A percentile compares a stretch with the other conserved stretches of the same genome.
phyloP scores from a whole-genome alignment of 2,329 filamentous ascomycete species.

The Aurifilum marmelostoma region DNA sequence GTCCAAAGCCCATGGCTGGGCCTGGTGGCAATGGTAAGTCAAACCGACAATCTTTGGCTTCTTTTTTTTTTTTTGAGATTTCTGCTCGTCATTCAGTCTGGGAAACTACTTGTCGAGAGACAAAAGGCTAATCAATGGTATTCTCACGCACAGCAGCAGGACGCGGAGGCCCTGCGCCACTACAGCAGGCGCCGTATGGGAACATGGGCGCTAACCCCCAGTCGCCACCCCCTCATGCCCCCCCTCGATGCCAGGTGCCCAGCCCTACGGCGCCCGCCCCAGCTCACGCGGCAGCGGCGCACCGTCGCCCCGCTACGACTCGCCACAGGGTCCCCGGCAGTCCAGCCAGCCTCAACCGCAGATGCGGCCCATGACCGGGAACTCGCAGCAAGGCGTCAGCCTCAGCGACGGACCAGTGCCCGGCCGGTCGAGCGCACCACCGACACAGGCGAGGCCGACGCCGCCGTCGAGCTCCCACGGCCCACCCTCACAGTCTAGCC shows the following conservation, averaged over 20 bases:
- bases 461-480: conserved; percentile 18
- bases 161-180: conserved; percentile 27
- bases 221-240: conserved; percentile 33
- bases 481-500: conserved; percentile 16
- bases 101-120: conserved; percentile 29
- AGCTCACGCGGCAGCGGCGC: conserved; percentile 25
- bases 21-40: conserved; percentile 28
- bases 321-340: conserved; percentile 14
- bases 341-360: conserved; percentile 20
- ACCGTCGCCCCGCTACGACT: conserved; percentile 4
- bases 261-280: conserved; percentile 31
- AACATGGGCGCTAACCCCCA: conserved; percentile 10
- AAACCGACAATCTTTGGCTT: too few relatives aligned
- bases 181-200: conserved; percentile 22
- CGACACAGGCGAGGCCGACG: conserved; percentile 35
- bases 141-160: conserved; percentile 36
- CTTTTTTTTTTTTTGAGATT: too few relatives aligned
- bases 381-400: conserved; percentile 7
- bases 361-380: conserved; percentile 17
- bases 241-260: conserved; percentile 30
- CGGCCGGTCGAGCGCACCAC: conserved; percentile 44
- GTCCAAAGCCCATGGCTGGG: conserved; percentile 21
- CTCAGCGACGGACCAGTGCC: conserved; percentile 22
- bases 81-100: too few relatives aligned
- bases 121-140: conserved; percentile 46